phyloP scores from a whole-genome alignment of 139 green algal species.

The Coelastrella sp. region DNA sequence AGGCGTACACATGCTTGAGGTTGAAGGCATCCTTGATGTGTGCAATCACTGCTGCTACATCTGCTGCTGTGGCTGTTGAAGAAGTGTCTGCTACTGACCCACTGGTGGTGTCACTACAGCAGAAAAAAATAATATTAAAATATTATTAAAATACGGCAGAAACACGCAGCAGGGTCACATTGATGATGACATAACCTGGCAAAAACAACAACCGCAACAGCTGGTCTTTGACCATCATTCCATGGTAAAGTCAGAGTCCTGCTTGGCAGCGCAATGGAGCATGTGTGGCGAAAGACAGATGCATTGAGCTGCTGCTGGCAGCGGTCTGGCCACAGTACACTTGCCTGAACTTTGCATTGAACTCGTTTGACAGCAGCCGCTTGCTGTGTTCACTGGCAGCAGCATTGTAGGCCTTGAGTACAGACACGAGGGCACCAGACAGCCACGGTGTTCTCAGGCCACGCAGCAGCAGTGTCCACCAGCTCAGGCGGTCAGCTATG shows the following conservation, averaged over 20 bases:
- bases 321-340: not conserved
- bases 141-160: not conserved
- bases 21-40: not conserved
- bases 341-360: conserved; percentile 38
- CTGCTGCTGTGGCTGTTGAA: not conserved
- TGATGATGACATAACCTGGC: not conserved
- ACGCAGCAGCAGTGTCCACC: conserved; percentile 21
- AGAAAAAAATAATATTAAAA: too few species aligned
- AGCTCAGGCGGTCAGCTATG: conserved; percentile 19
- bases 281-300: not conserved
- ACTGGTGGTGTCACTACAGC: not conserved
- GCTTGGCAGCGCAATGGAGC: not conserved
- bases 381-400: conserved; percentile 29
- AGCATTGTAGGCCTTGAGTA: not conserved
- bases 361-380: conserved; percentile 28
- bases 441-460: conserved; percentile 5
- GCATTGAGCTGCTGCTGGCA: not conserved
- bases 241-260: not conserved
- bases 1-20: conserved; percentile 37
- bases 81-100: not conserved
- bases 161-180: not conserved
- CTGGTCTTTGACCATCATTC: not conserved
- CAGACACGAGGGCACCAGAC: not conserved
- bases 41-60: not conserved
- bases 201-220: not conserved